A percentile compares a stretch with the other conserved stretches of the same genome.
Conservation (phyloP, 228 moss, liverwort and hornwort genomes). For the Sphagnum fallax region DNA sequence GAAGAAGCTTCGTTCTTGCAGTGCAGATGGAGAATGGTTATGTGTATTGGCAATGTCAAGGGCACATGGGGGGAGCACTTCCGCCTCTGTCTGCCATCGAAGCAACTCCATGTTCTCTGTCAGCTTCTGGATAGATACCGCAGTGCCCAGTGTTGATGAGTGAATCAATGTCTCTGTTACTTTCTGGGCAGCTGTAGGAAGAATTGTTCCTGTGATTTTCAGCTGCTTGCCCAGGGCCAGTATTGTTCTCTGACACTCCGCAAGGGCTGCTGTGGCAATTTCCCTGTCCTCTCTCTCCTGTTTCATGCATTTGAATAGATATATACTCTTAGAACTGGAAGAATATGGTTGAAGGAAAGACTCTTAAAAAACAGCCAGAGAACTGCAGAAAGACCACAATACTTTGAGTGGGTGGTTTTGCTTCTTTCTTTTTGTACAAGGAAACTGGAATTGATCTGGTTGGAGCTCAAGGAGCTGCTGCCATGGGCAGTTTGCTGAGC, state of each 20-base stretch:
- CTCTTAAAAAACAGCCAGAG: neutral
- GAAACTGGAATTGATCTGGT: no score
- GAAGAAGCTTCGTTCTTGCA: conserved; percentile 6
- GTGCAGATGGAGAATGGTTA: conserved; percentile 9
- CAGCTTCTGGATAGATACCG: conserved; percentile 43
- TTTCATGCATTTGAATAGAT: conserved; percentile 10
- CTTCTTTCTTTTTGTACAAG: neutral
- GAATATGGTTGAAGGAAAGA: neutral
- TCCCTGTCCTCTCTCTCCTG: conserved; percentile 46
- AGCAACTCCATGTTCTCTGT: conserved; percentile 50
- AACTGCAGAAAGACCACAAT: neutral
- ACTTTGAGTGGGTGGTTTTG: neutral
- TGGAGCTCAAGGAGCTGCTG: no score
- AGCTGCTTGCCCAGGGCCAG: conserved; percentile 58
- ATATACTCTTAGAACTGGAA: neutral
- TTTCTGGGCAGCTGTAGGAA: conserved; percentile 14
- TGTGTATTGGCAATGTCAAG: conserved; percentile 5
- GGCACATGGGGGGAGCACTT: conserved; percentile 6
- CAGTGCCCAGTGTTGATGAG: conserved; percentile 17
- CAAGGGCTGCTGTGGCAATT: conserved; percentile 54
- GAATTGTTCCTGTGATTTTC: conserved; percentile 29
- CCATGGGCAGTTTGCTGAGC: neutral
- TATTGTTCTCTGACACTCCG: conserved; percentile 60
- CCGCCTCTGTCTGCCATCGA: conserved; percentile 44
- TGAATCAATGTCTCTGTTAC: conserved; percentile 16